Evolutionary conservation across 768 basidiomycete species (phyloP).

Genomic region (Termitomyces sp.): DNA sequence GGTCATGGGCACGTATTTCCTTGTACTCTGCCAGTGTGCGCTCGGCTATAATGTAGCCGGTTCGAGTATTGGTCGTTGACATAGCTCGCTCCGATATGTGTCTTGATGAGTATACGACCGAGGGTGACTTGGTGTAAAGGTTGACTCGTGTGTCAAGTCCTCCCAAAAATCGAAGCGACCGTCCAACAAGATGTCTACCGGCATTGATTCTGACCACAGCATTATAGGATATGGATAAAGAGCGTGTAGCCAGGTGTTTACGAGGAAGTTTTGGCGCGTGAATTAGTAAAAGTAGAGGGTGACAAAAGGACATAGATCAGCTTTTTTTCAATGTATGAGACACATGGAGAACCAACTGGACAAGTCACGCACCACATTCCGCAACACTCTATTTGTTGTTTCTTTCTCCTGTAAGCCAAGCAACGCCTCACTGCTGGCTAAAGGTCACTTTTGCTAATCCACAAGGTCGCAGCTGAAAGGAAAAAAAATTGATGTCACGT

Average conservation of each 20-base stretch:
- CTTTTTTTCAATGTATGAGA: constrained; percentile 25
- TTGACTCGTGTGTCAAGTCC: constrained; percentile 4
- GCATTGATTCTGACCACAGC: not conserved
- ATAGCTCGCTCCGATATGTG: constrained; percentile 8
- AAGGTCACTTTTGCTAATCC: constrained; percentile 1
- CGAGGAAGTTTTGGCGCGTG: constrained; percentile 27
- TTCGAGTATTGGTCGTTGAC: constrained; percentile 4
- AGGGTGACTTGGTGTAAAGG: constrained; percentile 6
- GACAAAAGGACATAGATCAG: constrained; percentile 79
- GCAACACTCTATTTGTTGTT: constrained; percentile 22
- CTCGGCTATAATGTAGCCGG: not conserved
- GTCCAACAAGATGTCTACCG: not conserved
- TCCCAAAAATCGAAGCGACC: not conserved
- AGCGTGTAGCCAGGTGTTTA: constrained; percentile 15
- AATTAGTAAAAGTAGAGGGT: constrained; percentile 48
- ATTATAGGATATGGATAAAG: constrained; percentile 19
- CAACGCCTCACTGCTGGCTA: constrained; percentile 10
- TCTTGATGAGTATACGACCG: not conserved
- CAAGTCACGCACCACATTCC: constrained; percentile 50
- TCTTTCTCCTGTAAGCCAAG: constrained; percentile 2
- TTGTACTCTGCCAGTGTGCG: constrained; percentile 3
- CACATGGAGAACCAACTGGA: not conserved
- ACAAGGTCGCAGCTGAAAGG: not conserved
- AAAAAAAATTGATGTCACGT: constrained; percentile 15
- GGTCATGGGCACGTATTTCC: constrained; percentile 3